Evolutionary conservation across 2,329 filamentous ascomycete species (phyloP), one percentile per base, ranked within the genome.

Genomic region (Rutstroemia sp.): DNA sequence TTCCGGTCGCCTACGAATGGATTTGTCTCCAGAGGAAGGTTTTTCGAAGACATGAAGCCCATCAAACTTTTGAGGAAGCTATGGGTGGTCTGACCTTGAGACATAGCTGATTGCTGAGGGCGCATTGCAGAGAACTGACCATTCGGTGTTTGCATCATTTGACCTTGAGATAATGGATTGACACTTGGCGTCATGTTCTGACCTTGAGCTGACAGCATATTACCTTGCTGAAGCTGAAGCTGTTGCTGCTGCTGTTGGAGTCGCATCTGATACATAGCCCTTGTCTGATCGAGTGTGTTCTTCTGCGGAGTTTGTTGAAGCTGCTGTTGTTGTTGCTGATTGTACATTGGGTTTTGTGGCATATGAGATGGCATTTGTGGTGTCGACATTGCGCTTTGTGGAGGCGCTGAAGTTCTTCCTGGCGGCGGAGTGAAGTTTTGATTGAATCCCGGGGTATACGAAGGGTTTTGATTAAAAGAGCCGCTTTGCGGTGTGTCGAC

Each of bases 231-330:
- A 42, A 87, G 46, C 14, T 49, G 79, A 65, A 92, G 88, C 56
- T 87, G 83, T 65, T 95, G 88, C 45, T 87, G 40, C 7, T 47
- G 79, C 65, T 92, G 88, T 56, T 87, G 83, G 65, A 94, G 88
- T 75, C 89, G 87, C 82, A 95, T 88, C 64, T 95, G 89, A 66
- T 95, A 92, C 49, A 86, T 73, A 56, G 83, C 80, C 65, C 90
- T 87, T 61, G 90, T 84, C 66, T 89, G 86, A 42, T 89, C 86
- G 60, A 88, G 79, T 64, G 39, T 9, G 6, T 81, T 76, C 34
- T 49, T 57, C 19, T 55, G 61, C 55, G 78, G 79, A 51, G 72
- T 75, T 56, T 73, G 72, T 50, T 71, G 71, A 54, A 70, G 68
- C 59, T 70, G 70, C 57, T 67, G 72, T 34, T 63, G 66, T 9